These are phyloP conservation scores for Eutrema heterophyllum DNA, from an alignment of 345 rosid species.

Conservation along the genomic window DNA sequence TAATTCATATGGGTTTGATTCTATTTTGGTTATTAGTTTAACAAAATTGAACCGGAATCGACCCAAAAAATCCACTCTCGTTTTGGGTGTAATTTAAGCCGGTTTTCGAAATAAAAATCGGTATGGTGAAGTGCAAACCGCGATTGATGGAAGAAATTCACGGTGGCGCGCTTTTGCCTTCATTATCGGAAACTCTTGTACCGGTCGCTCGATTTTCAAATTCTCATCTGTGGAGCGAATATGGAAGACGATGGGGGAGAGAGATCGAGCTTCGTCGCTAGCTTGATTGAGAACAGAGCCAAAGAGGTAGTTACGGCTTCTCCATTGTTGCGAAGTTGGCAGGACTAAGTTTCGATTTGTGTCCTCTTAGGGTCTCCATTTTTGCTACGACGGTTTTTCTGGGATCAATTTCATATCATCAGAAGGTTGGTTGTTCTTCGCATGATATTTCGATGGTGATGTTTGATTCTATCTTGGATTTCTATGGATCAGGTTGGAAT, in stretches of 20 bases:
- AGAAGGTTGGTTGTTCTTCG: background rate
- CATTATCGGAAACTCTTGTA: background rate
- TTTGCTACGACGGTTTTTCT: constrained; percentile 1
- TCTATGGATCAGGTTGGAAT: constrained; percentile 64
- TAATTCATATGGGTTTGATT: background rate
- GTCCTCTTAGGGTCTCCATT: constrained; percentile 8
- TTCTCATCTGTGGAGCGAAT: constrained; percentile 14
- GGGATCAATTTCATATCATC: background rate
- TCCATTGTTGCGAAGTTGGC: background rate
- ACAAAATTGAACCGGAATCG: background rate
- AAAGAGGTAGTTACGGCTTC: constrained; percentile 60
- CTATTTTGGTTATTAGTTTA: background rate
- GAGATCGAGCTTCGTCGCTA: constrained; percentile 72
- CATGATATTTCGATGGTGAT: background rate
- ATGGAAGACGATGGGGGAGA: constrained; percentile 87
- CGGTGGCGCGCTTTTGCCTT: constrained; percentile 29
- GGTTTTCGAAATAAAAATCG: background rate
- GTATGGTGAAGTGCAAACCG: background rate
- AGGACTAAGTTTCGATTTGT: background rate
- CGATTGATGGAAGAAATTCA: background rate
- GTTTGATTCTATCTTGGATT: background rate
- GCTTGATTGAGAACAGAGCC: constrained; percentile 89
- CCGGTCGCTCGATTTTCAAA: constrained; percentile 1
- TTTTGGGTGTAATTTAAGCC: background rate
- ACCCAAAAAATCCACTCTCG: background rate